Conservation (phyloP, 2,329 filamentous ascomycete species). For the Verticillium longisporum region DNA sequence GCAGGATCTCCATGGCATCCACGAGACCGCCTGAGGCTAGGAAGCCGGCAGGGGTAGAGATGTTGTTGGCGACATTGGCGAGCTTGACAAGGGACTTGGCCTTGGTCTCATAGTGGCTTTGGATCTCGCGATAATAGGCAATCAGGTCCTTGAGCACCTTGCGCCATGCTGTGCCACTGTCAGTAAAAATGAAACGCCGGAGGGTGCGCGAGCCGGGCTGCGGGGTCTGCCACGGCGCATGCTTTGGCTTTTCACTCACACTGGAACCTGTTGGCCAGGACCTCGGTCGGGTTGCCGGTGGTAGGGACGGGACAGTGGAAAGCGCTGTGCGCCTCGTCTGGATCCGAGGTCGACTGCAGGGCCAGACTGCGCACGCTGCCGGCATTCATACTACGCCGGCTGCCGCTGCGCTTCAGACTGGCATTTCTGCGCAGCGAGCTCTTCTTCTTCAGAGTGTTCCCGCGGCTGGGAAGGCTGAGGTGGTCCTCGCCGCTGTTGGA, state of each 20-base stretch:
- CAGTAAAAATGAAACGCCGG: background rate
- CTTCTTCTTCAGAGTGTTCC: constrained; percentile 85
- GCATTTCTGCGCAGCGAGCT: constrained; percentile 64
- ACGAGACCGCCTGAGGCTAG: constrained; percentile 76
- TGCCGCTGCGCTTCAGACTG: constrained; percentile 73
- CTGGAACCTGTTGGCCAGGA: constrained; percentile 82
- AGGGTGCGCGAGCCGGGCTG: background rate
- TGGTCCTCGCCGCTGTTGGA: constrained; percentile 40
- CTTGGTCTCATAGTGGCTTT: constrained; percentile 79
- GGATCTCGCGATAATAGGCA: constrained; percentile 86
- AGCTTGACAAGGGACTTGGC: constrained; percentile 78
- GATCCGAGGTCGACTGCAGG: constrained; percentile 61
- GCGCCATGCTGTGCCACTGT: constrained; percentile 64
- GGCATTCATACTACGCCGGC: constrained; percentile 73
- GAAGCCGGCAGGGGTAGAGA: constrained; percentile 67
- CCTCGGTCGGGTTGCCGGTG: constrained; percentile 78
- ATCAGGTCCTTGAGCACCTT: constrained; percentile 94
- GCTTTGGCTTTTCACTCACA: constrained; percentile 40
- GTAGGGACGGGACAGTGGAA: constrained; percentile 90
- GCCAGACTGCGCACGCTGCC: constrained; percentile 80
- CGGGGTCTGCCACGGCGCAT: no score
- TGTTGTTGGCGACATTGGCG: constrained; percentile 78
- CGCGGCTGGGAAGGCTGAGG: constrained; percentile 33
- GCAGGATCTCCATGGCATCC: constrained; percentile 75
- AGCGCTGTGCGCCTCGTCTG: constrained; percentile 69